phyloP scores from a whole-genome alignment of 208 protist genomes.

The Wallacemonas sp. region DNA sequence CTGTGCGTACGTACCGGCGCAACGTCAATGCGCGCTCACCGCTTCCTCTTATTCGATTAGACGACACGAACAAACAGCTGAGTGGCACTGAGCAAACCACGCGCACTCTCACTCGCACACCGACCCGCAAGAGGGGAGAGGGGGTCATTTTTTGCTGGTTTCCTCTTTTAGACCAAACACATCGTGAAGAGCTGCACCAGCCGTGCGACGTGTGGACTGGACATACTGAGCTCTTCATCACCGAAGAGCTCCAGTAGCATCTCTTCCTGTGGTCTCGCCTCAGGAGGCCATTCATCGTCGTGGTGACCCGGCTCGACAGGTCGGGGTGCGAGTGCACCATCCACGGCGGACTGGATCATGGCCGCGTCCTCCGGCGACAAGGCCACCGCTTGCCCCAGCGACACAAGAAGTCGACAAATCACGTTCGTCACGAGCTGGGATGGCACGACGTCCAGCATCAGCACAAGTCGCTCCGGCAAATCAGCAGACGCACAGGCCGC shows the following conservation, averaged over 20 bases:
- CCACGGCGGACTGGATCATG: slow-evolving; percentile 39
- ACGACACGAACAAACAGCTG: too few species aligned
- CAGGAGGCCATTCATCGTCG: slow-evolving; percentile 17
- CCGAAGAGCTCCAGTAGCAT: slow-evolving; percentile 69
- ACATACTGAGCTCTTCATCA: slow-evolving; percentile 33
- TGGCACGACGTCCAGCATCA: slow-evolving; percentile 72
- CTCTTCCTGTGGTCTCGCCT: slow-evolving; percentile 31
- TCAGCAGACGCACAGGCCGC: not conserved
- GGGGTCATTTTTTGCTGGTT: too few species aligned
- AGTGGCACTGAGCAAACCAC: too few species aligned
- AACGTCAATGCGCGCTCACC: too few species aligned
- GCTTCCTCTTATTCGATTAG: too few species aligned
- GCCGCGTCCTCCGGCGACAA: slow-evolving; percentile 23
- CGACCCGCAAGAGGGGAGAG: too few species aligned
- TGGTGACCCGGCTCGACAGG: not conserved
- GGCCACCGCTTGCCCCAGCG: not conserved
- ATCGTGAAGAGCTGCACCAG: slow-evolving; percentile 32
- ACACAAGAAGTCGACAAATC: slow-evolving; percentile 16
- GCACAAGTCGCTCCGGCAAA: slow-evolving; percentile 55
- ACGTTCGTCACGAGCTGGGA: slow-evolving; percentile 29
- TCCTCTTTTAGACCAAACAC: not conserved
- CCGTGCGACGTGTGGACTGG: slow-evolving; percentile 40
- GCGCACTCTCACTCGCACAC: too few species aligned
- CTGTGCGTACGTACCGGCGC: too few species aligned
- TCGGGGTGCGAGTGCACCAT: not conserved